These are phyloP conservation scores for Barnettozyma sp. DNA, from an alignment of 805 yeast species.

Conservation along the genomic window DNA sequence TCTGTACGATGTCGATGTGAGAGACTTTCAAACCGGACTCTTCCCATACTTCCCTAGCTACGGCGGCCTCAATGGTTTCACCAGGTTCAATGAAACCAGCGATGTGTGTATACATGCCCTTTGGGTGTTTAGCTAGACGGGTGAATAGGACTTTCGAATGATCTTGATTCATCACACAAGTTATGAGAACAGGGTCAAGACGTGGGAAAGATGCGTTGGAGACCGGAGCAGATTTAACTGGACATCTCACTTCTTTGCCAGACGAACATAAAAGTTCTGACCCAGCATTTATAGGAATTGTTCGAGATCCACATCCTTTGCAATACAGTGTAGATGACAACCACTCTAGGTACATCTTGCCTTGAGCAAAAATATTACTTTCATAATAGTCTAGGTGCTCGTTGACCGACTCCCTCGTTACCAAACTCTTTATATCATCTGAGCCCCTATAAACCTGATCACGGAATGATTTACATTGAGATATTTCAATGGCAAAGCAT, in stretches of 20 bases:
- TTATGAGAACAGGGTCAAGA: slow-evolving; percentile 81
- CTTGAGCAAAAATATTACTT: slow-evolving; percentile 72
- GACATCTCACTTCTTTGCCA: slow-evolving; percentile 14
- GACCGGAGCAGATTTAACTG: slow-evolving; percentile 31
- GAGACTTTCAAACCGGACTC: slow-evolving; percentile 71
- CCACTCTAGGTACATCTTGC: slow-evolving; percentile 84
- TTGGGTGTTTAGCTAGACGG: slow-evolving; percentile 47
- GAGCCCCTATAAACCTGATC: slow-evolving; percentile 5
- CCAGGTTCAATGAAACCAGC: slow-evolving; percentile 97
- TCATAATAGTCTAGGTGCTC: slow-evolving; percentile 31
- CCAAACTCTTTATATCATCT: slow-evolving; percentile 9
- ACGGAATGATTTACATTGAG: slow-evolving; percentile 23
- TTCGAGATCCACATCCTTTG: slow-evolving; percentile 74
- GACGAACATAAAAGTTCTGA: slow-evolving; percentile 46
- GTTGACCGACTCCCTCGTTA: slow-evolving; percentile 20
- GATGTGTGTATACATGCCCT: slow-evolving; percentile 67
- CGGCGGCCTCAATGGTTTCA: slow-evolving; percentile 85
- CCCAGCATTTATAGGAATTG: slow-evolving; percentile 61
- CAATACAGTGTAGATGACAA: slow-evolving; percentile 64
- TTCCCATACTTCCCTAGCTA: slow-evolving; percentile 87
- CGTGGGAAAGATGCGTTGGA: slow-evolving; percentile 91
- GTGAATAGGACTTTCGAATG: slow-evolving; percentile 64
- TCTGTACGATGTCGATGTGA: slow-evolving; percentile 52
- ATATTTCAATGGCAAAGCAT: slow-evolving; percentile 54
- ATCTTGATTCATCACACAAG: slow-evolving; percentile 62